Base-by-base conservation (phyloP, 352 stramenopile species). In the Pythium aristosporum region DNA sequence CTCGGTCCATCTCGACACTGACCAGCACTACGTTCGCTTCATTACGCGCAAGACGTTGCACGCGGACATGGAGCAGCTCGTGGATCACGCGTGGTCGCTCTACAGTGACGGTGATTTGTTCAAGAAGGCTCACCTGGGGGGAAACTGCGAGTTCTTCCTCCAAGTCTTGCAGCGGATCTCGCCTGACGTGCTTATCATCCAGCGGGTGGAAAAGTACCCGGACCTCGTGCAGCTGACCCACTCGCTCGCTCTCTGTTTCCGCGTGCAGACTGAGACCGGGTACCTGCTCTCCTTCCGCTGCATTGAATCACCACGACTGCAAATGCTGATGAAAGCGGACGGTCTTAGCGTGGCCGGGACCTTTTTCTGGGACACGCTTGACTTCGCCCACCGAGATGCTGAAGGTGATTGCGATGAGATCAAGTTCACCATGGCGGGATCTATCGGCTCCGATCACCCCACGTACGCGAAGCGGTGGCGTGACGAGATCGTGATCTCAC, bases 341-440 rank as follows among this genome's bases (percentile, higher is more conserved):
- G 52, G 54, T 6, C 39, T 49, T 13, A 39, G 44, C 11, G 34
- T 30, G 25, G 5, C 25, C 11, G 16, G 21, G 10, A 63, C 62
- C 30, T 67, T 71, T 42, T 50, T 57, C 25, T 71, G 64, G 64
- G n/a, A 25, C 2, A 44, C n/a, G n/a, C n/a, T n/a, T n/a, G n/a
- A n/a, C n/a, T n/a, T n/a, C 32, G 20, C 18, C 4, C 3, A 43
- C 10, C 30, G 50, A 10, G 20, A 57, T 30, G 34, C 20, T 2
- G 16, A 46, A 8, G 51, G 58, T 43, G 21, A 16, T 18, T 53
- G 36, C 28, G 21, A 12, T 12, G 43, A 5, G 39, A 44, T 44
- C 39, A 5, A 16, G 16, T 20, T 50, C 21, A 50, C 43, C 5
- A 12, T 50, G 43, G 43, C 43, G 1, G 43, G 43, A 7, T 50